Conservation (phyloP, 352 stramenopile species). For the Globisporangium cylindrosporum region DNA sequence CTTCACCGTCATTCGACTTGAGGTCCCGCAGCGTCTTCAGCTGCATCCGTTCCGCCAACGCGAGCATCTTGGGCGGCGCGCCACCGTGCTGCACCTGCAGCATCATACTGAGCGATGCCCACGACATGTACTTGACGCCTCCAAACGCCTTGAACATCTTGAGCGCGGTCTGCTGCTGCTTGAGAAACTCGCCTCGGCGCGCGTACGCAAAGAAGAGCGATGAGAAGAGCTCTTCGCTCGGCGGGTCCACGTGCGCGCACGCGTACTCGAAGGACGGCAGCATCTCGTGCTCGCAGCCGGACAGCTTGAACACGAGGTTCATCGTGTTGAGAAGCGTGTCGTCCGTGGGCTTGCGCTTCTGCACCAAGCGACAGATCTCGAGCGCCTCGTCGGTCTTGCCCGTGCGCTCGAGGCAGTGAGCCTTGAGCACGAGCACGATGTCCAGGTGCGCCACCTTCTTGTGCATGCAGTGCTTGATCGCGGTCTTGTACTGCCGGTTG, state of each 20-base stretch:
- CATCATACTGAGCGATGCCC: constrained; percentile 80
- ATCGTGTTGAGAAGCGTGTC: constrained; percentile 85
- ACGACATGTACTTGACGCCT: constrained; percentile 78
- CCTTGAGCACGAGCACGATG: constrained; percentile 83
- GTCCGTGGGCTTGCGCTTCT: constrained; percentile 66
- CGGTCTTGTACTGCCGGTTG: constrained; percentile 70
- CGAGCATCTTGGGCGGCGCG: constrained; percentile 70
- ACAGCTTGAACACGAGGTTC: constrained; percentile 78
- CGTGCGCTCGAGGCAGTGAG: constrained; percentile 80
- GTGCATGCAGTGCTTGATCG: constrained; percentile 78
- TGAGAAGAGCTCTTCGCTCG: constrained; percentile 69
- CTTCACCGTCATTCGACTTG: constrained; percentile 59
- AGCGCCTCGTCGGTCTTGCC: constrained; percentile 69
- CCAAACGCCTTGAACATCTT: constrained; percentile 84
- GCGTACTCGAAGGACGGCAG: constrained; percentile 72
- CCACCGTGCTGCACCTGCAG: constrained; percentile 71
- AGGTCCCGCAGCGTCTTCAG: constrained; percentile 68
- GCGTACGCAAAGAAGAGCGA: constrained; percentile 74
- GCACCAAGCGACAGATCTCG: constrained; percentile 60
- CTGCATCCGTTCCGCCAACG: constrained; percentile 77
- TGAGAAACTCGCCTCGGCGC: constrained; percentile 62
- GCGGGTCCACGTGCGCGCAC: constrained; percentile 38
- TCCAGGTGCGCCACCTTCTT: constrained; percentile 78
- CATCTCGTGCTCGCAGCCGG: constrained; percentile 74
- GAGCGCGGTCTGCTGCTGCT: constrained; percentile 85